Conservation (phyloP, 2,329 filamentous ascomycete genomes). For the Penicillium sp. region DNA sequence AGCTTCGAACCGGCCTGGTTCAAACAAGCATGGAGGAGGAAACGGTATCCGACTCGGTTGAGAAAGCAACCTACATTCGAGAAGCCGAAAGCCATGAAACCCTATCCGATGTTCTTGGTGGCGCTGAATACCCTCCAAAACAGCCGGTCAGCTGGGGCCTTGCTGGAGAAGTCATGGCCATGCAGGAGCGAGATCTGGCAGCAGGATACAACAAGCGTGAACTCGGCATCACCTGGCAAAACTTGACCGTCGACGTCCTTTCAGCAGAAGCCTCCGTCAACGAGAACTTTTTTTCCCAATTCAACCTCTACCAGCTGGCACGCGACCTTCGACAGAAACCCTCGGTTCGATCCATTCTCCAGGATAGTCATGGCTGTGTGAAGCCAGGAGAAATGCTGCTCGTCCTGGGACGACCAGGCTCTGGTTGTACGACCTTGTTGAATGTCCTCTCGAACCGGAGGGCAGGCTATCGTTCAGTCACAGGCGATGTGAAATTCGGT, state of each 20-base stretch:
- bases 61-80: not conserved
- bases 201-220: conserved; percentile 51
- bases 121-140: not conserved
- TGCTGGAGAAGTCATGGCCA: not conserved
- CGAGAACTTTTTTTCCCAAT: conserved; percentile 63
- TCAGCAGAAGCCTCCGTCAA: conserved; percentile 64
- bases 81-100: not conserved
- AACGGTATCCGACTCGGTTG: not conserved
- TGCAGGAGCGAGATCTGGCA: conserved; percentile 43
- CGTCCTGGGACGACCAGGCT: conserved; percentile 67
- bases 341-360: conserved; percentile 64
- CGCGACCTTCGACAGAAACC: conserved; percentile 57
- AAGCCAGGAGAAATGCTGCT: conserved; percentile 72
- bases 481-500: conserved; percentile 44
- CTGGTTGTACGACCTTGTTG: conserved; percentile 70
- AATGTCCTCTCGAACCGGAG: conserved; percentile 66
- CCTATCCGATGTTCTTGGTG: not conserved
- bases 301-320: conserved; percentile 55
- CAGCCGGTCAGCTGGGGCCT: not conserved
- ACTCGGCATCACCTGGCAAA: conserved; percentile 65
- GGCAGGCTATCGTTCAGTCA: not conserved
- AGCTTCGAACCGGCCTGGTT: not conserved
- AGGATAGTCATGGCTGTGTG: conserved; percentile 66
- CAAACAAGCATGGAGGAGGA: not conserved
- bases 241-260: conserved; percentile 63